Evolutionary conservation across 257 asterid species (phyloP).

Genomic region (Salvia rosmarinus): DNA sequence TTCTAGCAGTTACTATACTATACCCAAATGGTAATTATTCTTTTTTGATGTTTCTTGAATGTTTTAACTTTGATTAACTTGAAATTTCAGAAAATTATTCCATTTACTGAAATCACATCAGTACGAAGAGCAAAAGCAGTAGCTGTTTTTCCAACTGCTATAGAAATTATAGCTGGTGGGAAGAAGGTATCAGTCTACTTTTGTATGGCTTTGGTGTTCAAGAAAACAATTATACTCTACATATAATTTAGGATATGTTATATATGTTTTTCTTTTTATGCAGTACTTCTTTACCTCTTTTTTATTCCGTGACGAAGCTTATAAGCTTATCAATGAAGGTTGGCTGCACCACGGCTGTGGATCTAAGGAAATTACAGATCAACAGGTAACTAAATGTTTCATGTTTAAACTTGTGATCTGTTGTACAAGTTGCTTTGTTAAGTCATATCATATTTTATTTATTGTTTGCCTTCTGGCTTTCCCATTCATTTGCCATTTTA

Average conservation of each 20-base stretch:
- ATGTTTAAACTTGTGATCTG: constrained; percentile 24
- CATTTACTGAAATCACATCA: constrained; percentile 74
- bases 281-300: constrained; percentile 96
- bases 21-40: constrained; percentile 13
- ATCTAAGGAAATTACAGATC: constrained; percentile 54
- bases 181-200: constrained; percentile 67
- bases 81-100: constrained; percentile 68
- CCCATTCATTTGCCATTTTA: constrained; percentile 15
- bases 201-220: constrained; percentile 15
- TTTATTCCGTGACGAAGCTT: constrained; percentile 98
- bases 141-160: constrained; percentile 93
- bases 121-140: constrained; percentile 90
- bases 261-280: constrained; percentile 36
- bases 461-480: neutral
- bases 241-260: neutral
- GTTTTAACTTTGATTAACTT: constrained; percentile 30
- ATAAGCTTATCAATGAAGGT: constrained; percentile 88
- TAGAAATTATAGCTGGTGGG: constrained; percentile 81
- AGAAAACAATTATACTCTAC: constrained; percentile 10
- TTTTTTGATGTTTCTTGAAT: constrained; percentile 24
- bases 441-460: constrained; percentile 23
- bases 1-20: neutral
- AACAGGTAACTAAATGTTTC: constrained; percentile 53
- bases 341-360: constrained; percentile 61
- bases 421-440: constrained; percentile 31